Percentiles rank a stretch among this genome's conserved stretches.
Conservation (phyloP, 1,284 basidiomycete genomes). For the Ustilago esculenta region DNA sequence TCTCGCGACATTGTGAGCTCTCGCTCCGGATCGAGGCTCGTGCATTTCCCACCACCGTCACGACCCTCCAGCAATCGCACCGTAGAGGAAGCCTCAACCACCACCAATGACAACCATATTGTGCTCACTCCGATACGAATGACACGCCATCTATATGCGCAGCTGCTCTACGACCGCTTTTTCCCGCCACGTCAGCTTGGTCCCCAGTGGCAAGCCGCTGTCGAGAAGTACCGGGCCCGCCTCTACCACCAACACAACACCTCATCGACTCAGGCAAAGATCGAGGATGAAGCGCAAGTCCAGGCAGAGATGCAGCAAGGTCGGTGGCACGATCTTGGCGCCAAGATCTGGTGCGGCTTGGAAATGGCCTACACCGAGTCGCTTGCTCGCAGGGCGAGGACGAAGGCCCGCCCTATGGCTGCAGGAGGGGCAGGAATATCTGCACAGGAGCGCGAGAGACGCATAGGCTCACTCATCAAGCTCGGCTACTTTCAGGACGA, state of each 20-base stretch:
- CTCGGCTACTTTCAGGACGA: conserved; percentile 60
- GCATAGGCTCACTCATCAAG: conserved; percentile 37
- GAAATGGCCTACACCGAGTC: conserved; percentile 57
- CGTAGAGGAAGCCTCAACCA: not conserved
- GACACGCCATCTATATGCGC: conserved; percentile 75
- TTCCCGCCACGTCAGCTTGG: conserved; percentile 90
- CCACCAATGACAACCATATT: conserved; percentile 1
- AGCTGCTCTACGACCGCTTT: conserved; percentile 88
- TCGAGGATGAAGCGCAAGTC: conserved; percentile 28
- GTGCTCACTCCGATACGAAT: conserved; percentile 39
- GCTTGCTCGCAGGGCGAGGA: conserved; percentile 14
- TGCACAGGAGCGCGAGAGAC: conserved; percentile 17
- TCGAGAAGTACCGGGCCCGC: conserved; percentile 47
- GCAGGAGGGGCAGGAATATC: not conserved
- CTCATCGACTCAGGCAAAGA: not conserved
- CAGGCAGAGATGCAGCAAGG: conserved; percentile 35
- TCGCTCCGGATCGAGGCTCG: conserved; percentile 86
- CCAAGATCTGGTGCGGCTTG: conserved; percentile 59
- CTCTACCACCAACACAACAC: conserved; percentile 3
- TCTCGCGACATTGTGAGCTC: conserved; percentile 41
- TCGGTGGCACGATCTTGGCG: conserved; percentile 57
- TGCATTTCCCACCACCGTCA: conserved; percentile 81
- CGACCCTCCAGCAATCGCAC: conserved; percentile 65
- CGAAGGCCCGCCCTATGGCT: conserved; percentile 4
- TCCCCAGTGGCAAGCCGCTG: conserved; percentile 46